Conservation (phyloP, 352 stramenopile species). For the Pythium monospermum region DNA sequence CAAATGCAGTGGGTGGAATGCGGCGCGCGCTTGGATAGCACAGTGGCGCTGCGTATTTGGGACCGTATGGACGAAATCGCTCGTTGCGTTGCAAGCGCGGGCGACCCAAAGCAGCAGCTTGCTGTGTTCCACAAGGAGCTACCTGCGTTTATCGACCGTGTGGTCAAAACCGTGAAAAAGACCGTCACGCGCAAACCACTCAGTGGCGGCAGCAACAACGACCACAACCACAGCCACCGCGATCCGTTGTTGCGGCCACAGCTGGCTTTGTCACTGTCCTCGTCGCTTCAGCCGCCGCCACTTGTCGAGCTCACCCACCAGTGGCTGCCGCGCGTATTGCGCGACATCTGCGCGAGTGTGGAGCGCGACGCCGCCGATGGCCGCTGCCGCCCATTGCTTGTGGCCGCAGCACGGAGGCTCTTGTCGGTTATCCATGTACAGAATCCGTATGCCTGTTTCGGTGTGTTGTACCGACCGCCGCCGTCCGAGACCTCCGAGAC, state of each 20-base stretch:
- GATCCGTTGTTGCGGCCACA: not conserved
- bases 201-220: not conserved
- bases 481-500: not conserved
- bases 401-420: conserved; percentile 6
- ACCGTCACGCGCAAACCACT: not conserved
- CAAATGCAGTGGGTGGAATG: conserved; percentile 21
- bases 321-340: conserved; percentile 17
- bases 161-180: not conserved
- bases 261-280: not conserved
- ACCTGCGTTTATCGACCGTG: conserved; percentile 1
- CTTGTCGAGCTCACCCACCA: conserved; percentile 19
- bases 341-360: conserved; percentile 13
- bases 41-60: conserved; percentile 12
- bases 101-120: conserved; percentile 5
- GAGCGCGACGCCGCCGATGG: conserved; percentile 8
- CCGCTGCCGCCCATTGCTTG: conserved; percentile 7
- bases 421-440: conserved; percentile 7
- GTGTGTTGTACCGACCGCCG: conserved; percentile 18
- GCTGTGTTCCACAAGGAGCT: conserved; percentile 7
- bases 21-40: conserved; percentile 8
- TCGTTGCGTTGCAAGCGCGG: not conserved
- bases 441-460: conserved; percentile 22
- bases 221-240: not conserved
- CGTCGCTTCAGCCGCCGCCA: too few species aligned
- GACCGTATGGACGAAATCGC: conserved; percentile 15